phyloP scores from a whole-genome alignment of 305 asterid species.

The Fraxinus sp. region DNA sequence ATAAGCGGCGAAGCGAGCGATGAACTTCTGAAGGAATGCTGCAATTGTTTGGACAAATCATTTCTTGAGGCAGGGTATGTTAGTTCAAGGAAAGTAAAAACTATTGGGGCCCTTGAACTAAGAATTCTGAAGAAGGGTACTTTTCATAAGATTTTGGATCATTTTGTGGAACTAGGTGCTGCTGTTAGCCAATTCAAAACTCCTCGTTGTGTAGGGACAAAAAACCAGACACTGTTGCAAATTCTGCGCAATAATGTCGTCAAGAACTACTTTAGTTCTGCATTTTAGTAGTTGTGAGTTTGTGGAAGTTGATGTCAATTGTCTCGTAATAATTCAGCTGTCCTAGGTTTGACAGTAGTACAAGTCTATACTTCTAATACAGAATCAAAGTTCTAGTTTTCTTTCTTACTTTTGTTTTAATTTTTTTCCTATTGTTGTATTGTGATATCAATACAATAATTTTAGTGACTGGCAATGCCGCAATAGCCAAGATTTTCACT shows the following conservation, averaged over 20 bases:
- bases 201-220: constrained; percentile 74
- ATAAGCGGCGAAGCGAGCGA: constrained; percentile 52
- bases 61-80: constrained; percentile 75
- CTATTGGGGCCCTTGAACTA: constrained; percentile 72
- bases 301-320: background rate
- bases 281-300: constrained; percentile 8
- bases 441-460: background rate
- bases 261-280: constrained; percentile 68
- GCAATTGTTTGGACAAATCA: constrained; percentile 72
- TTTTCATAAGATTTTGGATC: constrained; percentile 77
- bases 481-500: background rate
- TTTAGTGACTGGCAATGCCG: background rate
- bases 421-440: background rate
- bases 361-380: background rate
- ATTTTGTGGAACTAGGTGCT: constrained; percentile 75
- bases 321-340: background rate
- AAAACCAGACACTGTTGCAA: constrained; percentile 50
- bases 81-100: constrained; percentile 54
- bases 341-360: background rate
- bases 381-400: background rate
- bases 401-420: too few species aligned
- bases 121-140: constrained; percentile 64
- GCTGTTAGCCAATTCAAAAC: constrained; percentile 98
- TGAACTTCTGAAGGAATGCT: constrained; percentile 58
- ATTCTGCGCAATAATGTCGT: constrained; percentile 49